Base-by-base conservation (phyloP, 805 yeast genomes). In the Maudiozyma barnettii region DNA sequence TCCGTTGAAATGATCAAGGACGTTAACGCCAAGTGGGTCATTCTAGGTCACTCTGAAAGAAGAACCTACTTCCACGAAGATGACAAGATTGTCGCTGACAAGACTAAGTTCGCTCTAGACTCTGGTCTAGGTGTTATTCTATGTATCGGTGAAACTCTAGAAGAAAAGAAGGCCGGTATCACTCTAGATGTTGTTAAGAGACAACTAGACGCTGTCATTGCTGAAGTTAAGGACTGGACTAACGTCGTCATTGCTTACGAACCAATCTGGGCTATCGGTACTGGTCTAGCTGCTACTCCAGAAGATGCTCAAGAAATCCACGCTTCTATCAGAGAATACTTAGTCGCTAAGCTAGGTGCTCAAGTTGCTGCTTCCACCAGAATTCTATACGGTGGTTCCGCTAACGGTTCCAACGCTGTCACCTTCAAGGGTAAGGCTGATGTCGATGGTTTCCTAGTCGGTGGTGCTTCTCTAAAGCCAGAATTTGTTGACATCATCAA, bases 191-290 rank as follows among this genome's bases (percentile, higher is more conserved):
- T 93, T 54, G 82, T 86, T 71, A 78, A 84, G 68, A 81, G 85
- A 75, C 98, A 93, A 78, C 77, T 91, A 65, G 76, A 79, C 58
- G 96, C 98, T 53, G 97, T 84, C 52, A 72, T 84, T 63, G 84
- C 80, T 67, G 75, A 82, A 52, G 82, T 88, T 54, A 63, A 68
- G 63, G 97, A 90, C 81, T 91, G 98, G 98, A 63, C 84, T 54
- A 77, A 85, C 70, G 76, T 93, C 58, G 98, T 93, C 56, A 74
- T 93, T 69, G 99, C 99, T 64, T 93, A 93, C 76, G 99, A 93
- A 77, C 99, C 99, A 62, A 96, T 93, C 59, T 93, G 99, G 99
- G 99, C 99, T 62, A 93, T 93, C 63, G 99, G 99, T 70, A 90
- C 98, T 60, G 99, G 99, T 67, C 81, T 93, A 66, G 96, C 98